phyloP scores from a whole-genome alignment of 208 protist species.

The Leishmania arabica region DNA sequence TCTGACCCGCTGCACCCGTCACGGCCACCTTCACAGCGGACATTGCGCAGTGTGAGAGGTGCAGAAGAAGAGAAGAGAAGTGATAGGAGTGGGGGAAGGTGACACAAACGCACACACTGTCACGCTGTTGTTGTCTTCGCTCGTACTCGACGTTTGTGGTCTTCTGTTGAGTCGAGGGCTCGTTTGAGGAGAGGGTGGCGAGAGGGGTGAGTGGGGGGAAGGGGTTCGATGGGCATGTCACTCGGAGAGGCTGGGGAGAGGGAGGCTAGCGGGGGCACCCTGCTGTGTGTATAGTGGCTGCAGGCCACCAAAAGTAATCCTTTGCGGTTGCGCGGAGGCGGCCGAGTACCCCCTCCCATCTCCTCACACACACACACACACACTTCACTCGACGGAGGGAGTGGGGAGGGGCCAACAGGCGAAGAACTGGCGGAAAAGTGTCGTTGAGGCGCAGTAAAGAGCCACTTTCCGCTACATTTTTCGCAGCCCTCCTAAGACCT shows the following conservation, averaged over 20 bases:
- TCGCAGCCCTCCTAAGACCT: not conserved
- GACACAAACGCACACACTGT: not conserved
- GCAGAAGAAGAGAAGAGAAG: too few relatives aligned
- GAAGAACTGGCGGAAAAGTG: not conserved
- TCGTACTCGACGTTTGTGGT: not conserved
- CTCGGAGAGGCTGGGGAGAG: not conserved
- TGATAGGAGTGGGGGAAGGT: too few relatives aligned
- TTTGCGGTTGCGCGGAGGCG: not conserved
- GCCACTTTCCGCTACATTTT: not conserved
- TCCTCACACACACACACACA: not conserved
- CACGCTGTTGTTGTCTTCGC: not conserved
- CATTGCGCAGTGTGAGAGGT: conserved; percentile 4
- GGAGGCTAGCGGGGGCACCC: not conserved
- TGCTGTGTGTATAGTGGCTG: not conserved
- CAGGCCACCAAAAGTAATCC: not conserved
- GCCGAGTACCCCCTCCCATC: not conserved
- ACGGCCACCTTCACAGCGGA: conserved; percentile 72
- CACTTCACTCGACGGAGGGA: not conserved
- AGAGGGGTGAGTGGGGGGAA: not conserved
- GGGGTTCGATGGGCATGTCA: not conserved
- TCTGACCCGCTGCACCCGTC: conserved; percentile 97
- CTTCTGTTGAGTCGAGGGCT: not conserved
- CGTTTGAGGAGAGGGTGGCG: not conserved
- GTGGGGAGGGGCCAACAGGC: not conserved
- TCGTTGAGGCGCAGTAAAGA: not conserved